Evolutionary conservation across 352 stramenopile genomes (phyloP), one percentile per base, ranked within the genome.

Genomic region (Phytophthora litchii): DNA sequence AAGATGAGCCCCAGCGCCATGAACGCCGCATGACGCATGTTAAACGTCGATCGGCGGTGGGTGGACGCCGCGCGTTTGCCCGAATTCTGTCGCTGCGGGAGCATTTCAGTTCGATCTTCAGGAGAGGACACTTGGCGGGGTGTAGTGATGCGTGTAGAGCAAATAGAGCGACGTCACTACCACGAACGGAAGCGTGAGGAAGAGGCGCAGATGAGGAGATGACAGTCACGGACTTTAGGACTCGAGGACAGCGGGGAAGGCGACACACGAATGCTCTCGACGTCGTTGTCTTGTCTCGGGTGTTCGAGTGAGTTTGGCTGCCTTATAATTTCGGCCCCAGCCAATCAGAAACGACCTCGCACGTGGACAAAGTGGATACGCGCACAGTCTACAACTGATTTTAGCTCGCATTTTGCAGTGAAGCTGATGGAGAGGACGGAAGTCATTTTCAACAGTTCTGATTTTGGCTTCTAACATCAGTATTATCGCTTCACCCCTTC

Each of bases 61-160:
- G 50, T 60, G 12, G 55, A 59, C 36, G 61, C 53, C 14, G 67
- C 54, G 31, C 72, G 72, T 41, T 78, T 72, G 49, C 64, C 61
- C 27, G 76, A 71, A 12, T 59, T 66, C 65, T 85, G 72, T 47
- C 76, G 76, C 35, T 75, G 79, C 37, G 76, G 79, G 49, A 89
- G 76, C 78, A 88, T 87, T 31, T 40, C 58, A 23, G 21, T 19
- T 36, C 17, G 32, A 61, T 57, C 51, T 52, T 56, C 31, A 23
- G n/a, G 44, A 48, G 41, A 19, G 21, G 35, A 32, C 25, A 19
- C 21, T 49, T 9, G 23, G 16, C 13, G 10, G 45, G 32, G 14
- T n/a, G 19, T 40, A 56, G 44, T 25, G 44, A 42, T 8, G 37
- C 32, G 3, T 38, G 20, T 19, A 41, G 31, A 19, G 23, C 13